Evolutionary conservation across 169 alveolate genomes (phyloP), one percentile per base, ranked within the genome.

Genomic region (Plasmodium gallinaceum): DNA sequence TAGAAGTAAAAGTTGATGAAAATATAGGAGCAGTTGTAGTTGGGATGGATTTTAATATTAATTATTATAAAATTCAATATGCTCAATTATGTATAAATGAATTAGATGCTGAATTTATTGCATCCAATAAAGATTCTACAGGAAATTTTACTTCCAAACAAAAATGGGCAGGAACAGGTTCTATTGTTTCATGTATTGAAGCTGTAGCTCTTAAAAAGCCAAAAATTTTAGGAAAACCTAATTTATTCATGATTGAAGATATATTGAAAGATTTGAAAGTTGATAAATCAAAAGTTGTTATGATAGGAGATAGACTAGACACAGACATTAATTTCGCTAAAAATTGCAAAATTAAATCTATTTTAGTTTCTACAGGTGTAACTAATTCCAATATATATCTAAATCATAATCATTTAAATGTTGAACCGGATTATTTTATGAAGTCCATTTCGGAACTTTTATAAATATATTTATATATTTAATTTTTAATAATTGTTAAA

Each of bases 91-190:
- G 92, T 58, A 90, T 93, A 5, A 90, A 89, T 68, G 68, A 42
- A 12, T 62, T 60, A 58, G 78, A 69, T 57, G 93, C 95, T 7
- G 80, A 68, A 51, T 93, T 93, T 72, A 64, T 93, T 57, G 94
- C 74, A 24, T 78, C 95, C 20, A 93, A 93, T 58, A 45, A 42
- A 57, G 95, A 93, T 66, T 90, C 94, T 0, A 74, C 90, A 43
- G 93, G 91, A 0, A 87, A 92, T 62, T 88, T 92, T 86, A 87
- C 93, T 7, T 58, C 89, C 4, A 76, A 86, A 42, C 92, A 93
- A 92, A 66, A 86, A 57, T 93, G 95, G 95, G 95, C 95, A 4
- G 95, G 94, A 2, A 92, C 93, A n/a, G 95, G 95, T 57, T 32
- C 95, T 46, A 57, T 93, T 86, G 95, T 93, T 26, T 93, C 93